Evolutionary conservation across 805 yeast genomes (phyloP).

Genomic region (Candida insectorum): DNA sequence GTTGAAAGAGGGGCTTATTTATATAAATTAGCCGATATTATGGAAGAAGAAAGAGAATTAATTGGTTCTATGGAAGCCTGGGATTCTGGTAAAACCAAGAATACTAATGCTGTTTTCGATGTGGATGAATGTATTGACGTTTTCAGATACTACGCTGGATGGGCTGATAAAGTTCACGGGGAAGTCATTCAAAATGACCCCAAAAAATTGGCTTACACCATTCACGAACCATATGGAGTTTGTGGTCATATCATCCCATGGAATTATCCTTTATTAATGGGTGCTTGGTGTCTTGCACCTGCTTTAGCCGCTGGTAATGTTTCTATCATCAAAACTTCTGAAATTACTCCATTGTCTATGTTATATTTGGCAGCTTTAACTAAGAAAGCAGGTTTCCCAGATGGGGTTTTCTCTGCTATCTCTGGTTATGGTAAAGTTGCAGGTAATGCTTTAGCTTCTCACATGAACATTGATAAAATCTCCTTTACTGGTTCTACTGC

Average conservation of each 20-base stretch:
- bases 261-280: conserved; percentile 56
- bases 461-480: conserved; percentile 53
- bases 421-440: conserved; percentile 69
- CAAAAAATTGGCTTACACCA: conserved; percentile 59
- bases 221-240: conserved; percentile 53
- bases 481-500: conserved; percentile 67
- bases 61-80: conserved; percentile 41
- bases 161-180: conserved; percentile 59
- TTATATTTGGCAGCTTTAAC: conserved; percentile 57
- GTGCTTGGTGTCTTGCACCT: conserved; percentile 79
- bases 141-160: conserved; percentile 56
- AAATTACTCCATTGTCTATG: conserved; percentile 70
- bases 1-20: conserved; percentile 37
- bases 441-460: conserved; percentile 65
- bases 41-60: conserved; percentile 31
- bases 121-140: conserved; percentile 44
- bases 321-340: conserved; percentile 70
- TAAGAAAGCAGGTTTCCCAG: conserved; percentile 68
- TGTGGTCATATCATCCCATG: conserved; percentile 47
- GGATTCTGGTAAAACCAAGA: conserved; percentile 47
- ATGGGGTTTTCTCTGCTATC: conserved; percentile 71
- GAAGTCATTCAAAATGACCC: conserved; percentile 42
- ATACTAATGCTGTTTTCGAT: conserved; percentile 47
- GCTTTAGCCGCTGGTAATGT: conserved; percentile 80
- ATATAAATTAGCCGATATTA: conserved; percentile 33